Evolutionary conservation across 1,284 basidiomycete species (phyloP).

Genomic region (Acaromyces ingoldii): DNA sequence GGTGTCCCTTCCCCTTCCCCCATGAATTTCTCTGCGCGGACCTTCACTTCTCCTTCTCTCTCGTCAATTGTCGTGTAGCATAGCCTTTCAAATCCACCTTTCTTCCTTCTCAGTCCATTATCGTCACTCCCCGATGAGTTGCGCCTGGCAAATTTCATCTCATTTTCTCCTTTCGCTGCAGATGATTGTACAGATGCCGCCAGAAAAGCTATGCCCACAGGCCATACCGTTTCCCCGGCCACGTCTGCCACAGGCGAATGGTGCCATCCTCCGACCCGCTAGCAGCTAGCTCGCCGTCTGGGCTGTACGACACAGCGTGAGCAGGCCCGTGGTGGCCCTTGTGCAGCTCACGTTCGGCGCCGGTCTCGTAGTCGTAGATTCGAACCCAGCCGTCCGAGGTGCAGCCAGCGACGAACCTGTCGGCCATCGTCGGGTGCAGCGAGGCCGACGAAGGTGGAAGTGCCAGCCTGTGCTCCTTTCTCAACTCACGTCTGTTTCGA

Average conservation of each 20-base stretch:
- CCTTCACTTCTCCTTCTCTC: background rate
- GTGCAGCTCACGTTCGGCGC: constrained; percentile 79
- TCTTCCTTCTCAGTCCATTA: background rate
- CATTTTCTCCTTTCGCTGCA: background rate
- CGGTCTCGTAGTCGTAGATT: constrained; percentile 78
- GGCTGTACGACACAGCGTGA: constrained; percentile 86
- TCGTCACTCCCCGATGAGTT: background rate
- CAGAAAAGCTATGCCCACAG: constrained; percentile 60
- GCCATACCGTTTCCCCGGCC: constrained; percentile 84
- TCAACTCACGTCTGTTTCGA: constrained; percentile 19
- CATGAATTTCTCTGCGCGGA: background rate
- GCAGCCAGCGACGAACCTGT: constrained; percentile 89
- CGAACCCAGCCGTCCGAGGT: constrained; percentile 91
- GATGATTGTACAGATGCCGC: background rate
- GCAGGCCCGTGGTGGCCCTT: constrained; percentile 98
- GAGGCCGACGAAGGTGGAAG: constrained; percentile 77
- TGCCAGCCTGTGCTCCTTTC: constrained; percentile 28
- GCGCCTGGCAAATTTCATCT: background rate
- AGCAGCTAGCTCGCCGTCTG: constrained; percentile 97
- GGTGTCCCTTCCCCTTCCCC: too few species aligned
- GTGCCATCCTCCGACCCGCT: constrained; percentile 82
- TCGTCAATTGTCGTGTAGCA: background rate
- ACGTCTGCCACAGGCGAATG: constrained; percentile 93
- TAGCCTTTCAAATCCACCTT: too few species aligned
- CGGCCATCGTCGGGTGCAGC: constrained; percentile 79